phyloP scores from a whole-genome alignment of 2,329 filamentous ascomycete species.

The Lecanoromycetidae sp. region DNA sequence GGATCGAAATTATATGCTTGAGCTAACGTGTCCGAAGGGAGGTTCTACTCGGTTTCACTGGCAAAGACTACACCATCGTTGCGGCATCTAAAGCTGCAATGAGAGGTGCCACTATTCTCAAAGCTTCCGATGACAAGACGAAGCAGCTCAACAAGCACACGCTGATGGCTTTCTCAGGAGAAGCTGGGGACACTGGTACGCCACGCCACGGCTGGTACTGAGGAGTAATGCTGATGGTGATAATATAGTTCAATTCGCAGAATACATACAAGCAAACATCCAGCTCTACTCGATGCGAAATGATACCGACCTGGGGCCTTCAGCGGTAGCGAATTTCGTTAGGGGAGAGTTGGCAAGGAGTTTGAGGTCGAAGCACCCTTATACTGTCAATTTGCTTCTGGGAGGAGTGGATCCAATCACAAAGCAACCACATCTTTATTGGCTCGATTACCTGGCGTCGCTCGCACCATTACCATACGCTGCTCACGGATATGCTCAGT shows the following conservation, averaged over 20 bases:
- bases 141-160: slow-evolving; percentile 84
- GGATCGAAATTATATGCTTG: not conserved
- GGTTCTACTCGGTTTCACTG: slow-evolving; percentile 93
- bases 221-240: not conserved
- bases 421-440: slow-evolving; percentile 83
- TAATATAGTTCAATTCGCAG: slow-evolving; percentile 80
- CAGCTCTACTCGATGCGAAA: slow-evolving; percentile 99
- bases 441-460: slow-evolving; percentile 92
- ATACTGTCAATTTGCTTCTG: slow-evolving; percentile 91
- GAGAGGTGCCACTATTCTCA: slow-evolving; percentile 92
- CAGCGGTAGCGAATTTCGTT: slow-evolving; percentile 83
- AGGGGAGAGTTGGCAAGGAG: slow-evolving; percentile 85
- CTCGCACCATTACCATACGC: slow-evolving; percentile 84
- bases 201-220: slow-evolving; percentile 11
- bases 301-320: slow-evolving; percentile 78
- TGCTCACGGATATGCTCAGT: slow-evolving; percentile 96
- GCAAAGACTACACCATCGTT: slow-evolving; percentile 98
- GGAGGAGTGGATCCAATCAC: slow-evolving; percentile 89
- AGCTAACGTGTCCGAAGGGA: slow-evolving; percentile 50
- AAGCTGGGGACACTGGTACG: slow-evolving; percentile 86
- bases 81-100: slow-evolving; percentile 96
- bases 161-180: slow-evolving; percentile 86
- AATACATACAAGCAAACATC: slow-evolving; percentile 97
- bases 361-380: slow-evolving; percentile 82
- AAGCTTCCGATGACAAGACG: slow-evolving; percentile 94